phyloP scores from a whole-genome alignment of 2,329 filamentous ascomycete genomes.

The Venturia effusa region DNA sequence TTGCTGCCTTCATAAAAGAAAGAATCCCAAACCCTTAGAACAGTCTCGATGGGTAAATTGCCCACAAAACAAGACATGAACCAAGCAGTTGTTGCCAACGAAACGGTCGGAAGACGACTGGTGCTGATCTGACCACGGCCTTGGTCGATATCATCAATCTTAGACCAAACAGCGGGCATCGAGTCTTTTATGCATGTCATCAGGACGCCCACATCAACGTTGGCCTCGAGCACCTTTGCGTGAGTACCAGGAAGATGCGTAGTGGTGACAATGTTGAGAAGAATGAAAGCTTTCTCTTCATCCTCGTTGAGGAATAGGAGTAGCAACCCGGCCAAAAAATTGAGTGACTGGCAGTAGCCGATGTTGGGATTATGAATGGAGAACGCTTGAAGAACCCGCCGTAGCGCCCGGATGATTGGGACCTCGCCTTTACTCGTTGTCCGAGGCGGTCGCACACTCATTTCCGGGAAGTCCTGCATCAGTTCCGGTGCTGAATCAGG shows the following conservation, averaged over 20 bases:
- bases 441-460: constrained; percentile 15
- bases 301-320: constrained; percentile 65
- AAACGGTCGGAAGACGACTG: constrained; percentile 68
- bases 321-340: constrained; percentile 84
- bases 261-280: constrained; percentile 84
- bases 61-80: constrained; percentile 97
- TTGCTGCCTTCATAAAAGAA: constrained; percentile 95
- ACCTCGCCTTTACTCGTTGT: constrained; percentile 1
- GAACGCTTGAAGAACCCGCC: constrained; percentile 80
- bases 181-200: constrained; percentile 78
- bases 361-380: constrained; percentile 83
- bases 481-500: constrained; percentile 34
- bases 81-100: constrained; percentile 88
- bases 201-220: constrained; percentile 85
- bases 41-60: constrained; percentile 82
- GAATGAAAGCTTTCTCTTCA: constrained; percentile 86
- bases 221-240: constrained; percentile 80
- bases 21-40: constrained; percentile 85
- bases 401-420: constrained; percentile 55
- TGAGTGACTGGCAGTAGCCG: constrained; percentile 91
- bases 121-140: constrained; percentile 27
- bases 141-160: constrained; percentile 68
- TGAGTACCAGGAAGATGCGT: constrained; percentile 86
- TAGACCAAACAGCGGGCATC: constrained; percentile 74
- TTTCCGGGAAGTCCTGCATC: constrained; percentile 11